Evolutionary conservation across 2,329 filamentous ascomycete genomes (phyloP), one percentile per base, ranked within the genome.

Genomic region (Aspergillus quadrilineatus): DNA sequence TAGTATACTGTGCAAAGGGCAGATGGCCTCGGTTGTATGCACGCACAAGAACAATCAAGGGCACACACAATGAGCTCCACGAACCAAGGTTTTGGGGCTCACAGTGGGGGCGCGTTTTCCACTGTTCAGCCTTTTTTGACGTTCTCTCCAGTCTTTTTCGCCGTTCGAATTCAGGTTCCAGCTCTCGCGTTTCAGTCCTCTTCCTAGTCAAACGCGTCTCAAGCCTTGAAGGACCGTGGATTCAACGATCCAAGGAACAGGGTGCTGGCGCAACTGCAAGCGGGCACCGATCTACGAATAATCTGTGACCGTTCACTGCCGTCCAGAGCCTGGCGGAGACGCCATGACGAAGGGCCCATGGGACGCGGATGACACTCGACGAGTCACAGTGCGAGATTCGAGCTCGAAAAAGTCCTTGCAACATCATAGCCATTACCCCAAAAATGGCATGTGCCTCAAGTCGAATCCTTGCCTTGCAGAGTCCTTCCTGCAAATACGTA

Each of bases 331-430:
- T 46, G 58, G 57, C 61, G 59, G 60, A 59, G 63, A 63, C 56
- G 49, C 43, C 56, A 63, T 63, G 63, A 63, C 59, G 62, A 62
- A 63, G 59, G 61, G 55, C 56, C 57, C 60, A 65, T 62, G 63
- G 50, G 56, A 62, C 58, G 48, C 55, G 55, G 57, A 63, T 57
- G 60, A 59, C 51, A 60, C 55, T 63, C 50, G 65, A 69, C 67
- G 59, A 68, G 67, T 70, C 67, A 71, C 58, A 68, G 68, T 51
- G 56, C 60, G 55, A 63, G 66, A 59, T 59, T 44, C 45, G 43
- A 39, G 14, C 22, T 53, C 17, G 47, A 54, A 52, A 58, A 60
- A 60, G 55, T 50, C 54, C 59, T 61, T 55, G 57, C 54, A 36
- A 47, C 50, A 44, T 14, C 34, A 22, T 22, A 22, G 22, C 22